Evolutionary conservation across 2,329 filamentous ascomycete species (phyloP).

Genomic region (Colletotrichum sojae): DNA sequence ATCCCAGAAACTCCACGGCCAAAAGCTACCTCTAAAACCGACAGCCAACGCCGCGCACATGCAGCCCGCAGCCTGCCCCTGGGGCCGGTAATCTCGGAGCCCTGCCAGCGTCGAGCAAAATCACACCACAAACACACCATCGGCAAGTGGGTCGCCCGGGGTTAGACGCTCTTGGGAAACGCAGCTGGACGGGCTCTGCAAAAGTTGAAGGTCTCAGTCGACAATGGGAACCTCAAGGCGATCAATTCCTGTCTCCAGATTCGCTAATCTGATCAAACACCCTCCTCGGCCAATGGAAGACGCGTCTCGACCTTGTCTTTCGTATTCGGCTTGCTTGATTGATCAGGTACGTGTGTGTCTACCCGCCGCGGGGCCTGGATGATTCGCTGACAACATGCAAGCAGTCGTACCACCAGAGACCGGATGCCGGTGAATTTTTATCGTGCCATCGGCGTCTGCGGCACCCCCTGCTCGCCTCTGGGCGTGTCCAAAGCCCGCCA

Average conservation of each 20-base stretch:
- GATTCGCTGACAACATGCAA: conserved; percentile 28
- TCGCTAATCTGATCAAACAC: conserved; percentile 25
- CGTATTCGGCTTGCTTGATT: conserved; percentile 30
- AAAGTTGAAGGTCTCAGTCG: background rate
- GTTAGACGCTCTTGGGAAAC: conserved; percentile 21
- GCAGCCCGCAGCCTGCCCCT: conserved; percentile 8
- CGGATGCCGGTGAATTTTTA: conserved; percentile 36
- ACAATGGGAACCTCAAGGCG: background rate
- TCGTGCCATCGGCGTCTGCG: conserved; percentile 38
- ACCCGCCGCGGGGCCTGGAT: conserved; percentile 5
- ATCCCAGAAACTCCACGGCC: background rate
- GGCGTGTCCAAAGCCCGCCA: conserved; percentile 34
- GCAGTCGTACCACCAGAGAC: conserved; percentile 32
- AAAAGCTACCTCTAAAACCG: no score
- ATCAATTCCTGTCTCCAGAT: conserved; percentile 25
- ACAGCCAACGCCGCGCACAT: background rate
- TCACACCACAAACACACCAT: conserved; percentile 39
- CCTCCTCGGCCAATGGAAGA: background rate
- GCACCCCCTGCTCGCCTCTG: conserved; percentile 11
- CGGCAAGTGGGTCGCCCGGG: conserved; percentile 39
- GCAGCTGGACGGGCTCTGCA: conserved; percentile 24
- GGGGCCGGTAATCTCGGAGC: conserved; percentile 32
- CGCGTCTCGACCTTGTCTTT: background rate
- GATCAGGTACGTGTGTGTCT: background rate
- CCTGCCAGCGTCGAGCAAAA: conserved; percentile 18